Percentiles rank a stretch among this genome's conserved stretches.
phyloP scores from a whole-genome alignment of 805 yeast genomes.

The Komagataella mondaviorum region DNA sequence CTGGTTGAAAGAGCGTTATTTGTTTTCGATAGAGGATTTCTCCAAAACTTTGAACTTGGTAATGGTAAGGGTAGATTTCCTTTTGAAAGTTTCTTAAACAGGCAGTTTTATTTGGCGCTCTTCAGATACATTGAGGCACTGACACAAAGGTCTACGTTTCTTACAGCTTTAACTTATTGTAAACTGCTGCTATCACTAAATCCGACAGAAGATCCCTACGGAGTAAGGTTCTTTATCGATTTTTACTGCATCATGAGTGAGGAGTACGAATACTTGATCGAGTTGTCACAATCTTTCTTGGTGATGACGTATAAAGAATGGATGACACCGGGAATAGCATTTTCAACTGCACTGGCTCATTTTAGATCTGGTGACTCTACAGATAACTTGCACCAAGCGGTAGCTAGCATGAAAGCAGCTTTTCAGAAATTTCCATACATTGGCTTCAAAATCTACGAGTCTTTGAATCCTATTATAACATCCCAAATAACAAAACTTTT shows the following conservation, averaged over 20 bases:
- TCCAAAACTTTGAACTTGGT: constrained; percentile 42
- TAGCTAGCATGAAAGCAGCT: constrained; percentile 31
- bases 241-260: constrained; percentile 56
- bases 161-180: constrained; percentile 66
- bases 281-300: constrained; percentile 42
- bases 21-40: constrained; percentile 65
- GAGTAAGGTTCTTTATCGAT: constrained; percentile 75
- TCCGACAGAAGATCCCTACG: constrained; percentile 76
- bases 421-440: constrained; percentile 44
- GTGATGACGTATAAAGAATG: constrained; percentile 45
- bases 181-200: constrained; percentile 52
- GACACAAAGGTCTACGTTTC: constrained; percentile 65
- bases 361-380: constrained; percentile 19
- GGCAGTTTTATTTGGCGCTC: constrained; percentile 63
- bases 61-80: constrained; percentile 57
- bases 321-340: constrained; percentile 62
- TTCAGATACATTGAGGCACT: constrained; percentile 60
- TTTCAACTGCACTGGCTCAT: constrained; percentile 53
- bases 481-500: constrained; percentile 18
- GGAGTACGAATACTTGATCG: constrained; percentile 49
- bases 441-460: constrained; percentile 33
- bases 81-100: constrained; percentile 57
- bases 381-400: constrained; percentile 28
- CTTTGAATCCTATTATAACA: constrained; percentile 26
- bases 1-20: constrained; percentile 66